Conservation (phyloP, 1,284 basidiomycete genomes). For the Ganoderma sinense region DNA sequence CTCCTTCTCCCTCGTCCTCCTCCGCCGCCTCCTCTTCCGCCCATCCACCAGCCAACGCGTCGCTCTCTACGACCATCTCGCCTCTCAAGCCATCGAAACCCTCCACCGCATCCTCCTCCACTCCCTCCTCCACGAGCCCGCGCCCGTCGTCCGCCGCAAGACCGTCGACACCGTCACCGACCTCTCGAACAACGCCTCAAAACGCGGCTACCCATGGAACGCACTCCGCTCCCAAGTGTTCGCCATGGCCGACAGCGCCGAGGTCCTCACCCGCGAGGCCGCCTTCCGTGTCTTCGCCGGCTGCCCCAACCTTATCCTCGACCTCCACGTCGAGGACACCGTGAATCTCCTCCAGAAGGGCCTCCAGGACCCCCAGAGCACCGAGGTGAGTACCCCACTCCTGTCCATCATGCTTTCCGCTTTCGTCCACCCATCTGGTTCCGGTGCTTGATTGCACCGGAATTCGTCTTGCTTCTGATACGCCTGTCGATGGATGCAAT, state of each 20-base stretch:
- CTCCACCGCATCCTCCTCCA: constrained; percentile 77
- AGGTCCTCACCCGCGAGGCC: constrained; percentile 55
- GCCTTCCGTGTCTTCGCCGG: constrained; percentile 74
- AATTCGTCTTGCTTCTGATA: constrained; percentile 7
- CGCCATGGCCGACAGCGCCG: constrained; percentile 60
- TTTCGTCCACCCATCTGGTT: not conserved
- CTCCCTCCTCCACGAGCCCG: constrained; percentile 66
- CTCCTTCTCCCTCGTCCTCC: constrained; percentile 80
- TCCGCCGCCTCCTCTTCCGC: constrained; percentile 79
- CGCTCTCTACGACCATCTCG: constrained; percentile 77
- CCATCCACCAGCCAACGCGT: constrained; percentile 43
- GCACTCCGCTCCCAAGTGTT: constrained; percentile 75
- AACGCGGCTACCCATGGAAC: constrained; percentile 79
- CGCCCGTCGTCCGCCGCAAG: constrained; percentile 66
- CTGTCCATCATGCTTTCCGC: not conserved
- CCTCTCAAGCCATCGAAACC: constrained; percentile 65
- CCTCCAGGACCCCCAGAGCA: constrained; percentile 64
- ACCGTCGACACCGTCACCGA: constrained; percentile 78
- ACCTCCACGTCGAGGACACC: constrained; percentile 73
- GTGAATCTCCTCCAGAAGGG: constrained; percentile 69
- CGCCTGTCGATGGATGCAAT: constrained; percentile 6
- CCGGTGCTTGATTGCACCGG: constrained; percentile 4
- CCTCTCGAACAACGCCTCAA: constrained; percentile 76
- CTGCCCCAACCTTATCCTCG: constrained; percentile 74
- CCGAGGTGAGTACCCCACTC: constrained; percentile 55